Conservation (phyloP, 192 early-diverging fungal genomes). For the Umbelopsis sp. region DNA sequence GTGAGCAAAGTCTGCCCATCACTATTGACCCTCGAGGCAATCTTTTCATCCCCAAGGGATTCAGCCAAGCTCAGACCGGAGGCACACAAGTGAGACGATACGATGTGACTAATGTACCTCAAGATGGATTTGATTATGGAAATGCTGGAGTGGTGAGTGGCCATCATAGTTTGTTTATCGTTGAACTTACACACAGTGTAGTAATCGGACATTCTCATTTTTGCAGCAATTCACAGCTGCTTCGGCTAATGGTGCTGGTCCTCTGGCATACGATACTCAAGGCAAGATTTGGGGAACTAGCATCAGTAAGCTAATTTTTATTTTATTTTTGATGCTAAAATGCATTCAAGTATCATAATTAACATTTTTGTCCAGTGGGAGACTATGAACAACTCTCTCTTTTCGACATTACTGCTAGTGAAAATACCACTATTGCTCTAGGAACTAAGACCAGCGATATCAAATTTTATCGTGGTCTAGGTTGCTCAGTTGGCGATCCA, state of each 20-base stretch:
- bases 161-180: background rate
- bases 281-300: slow-evolving; percentile 32
- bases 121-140: slow-evolving; percentile 32
- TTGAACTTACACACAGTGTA: too few species aligned
- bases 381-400: slow-evolving; percentile 2
- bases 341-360: background rate
- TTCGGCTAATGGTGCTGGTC: slow-evolving; percentile 29
- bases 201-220: background rate
- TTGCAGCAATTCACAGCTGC: slow-evolving; percentile 21
- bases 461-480: slow-evolving; percentile 28
- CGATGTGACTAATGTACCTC: background rate
- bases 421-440: slow-evolving; percentile 12
- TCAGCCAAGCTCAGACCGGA: background rate
- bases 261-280: slow-evolving; percentile 36
- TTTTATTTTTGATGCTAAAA: background rate
- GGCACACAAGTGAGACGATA: slow-evolving; percentile 6
- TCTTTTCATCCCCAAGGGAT: slow-evolving; percentile 25
- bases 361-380: too few species aligned
- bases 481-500: slow-evolving; percentile 30
- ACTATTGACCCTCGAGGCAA: slow-evolving; percentile 34
- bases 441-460: slow-evolving; percentile 24
- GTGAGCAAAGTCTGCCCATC: slow-evolving; percentile 22
- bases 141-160: slow-evolving; percentile 22
- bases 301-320: background rate
- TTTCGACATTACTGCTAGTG: background rate